A percentile compares a stretch with the other conserved stretches of the same genome.
Evolutionary conservation across 2,329 filamentous ascomycete genomes (phyloP).

Genomic region (Teratosphaeria zuluensis): DNA sequence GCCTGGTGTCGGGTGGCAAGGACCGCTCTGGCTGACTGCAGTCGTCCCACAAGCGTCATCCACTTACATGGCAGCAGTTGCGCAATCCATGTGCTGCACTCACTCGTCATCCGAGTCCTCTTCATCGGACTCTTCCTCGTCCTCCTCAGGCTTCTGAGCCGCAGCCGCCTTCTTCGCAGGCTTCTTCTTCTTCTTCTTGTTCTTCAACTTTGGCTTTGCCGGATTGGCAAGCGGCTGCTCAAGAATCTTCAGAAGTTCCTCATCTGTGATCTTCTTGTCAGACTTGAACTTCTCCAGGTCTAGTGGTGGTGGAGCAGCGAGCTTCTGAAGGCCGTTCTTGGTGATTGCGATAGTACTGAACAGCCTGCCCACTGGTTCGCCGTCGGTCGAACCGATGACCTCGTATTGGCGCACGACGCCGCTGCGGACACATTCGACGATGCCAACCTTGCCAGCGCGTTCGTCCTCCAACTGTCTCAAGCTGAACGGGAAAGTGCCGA

Average conservation of each 20-base stretch:
- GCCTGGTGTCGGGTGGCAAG: neutral
- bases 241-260: slow-evolving; percentile 89
- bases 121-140: slow-evolving; percentile 21
- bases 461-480: slow-evolving; percentile 94
- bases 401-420: slow-evolving; percentile 94
- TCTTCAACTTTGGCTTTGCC: slow-evolving; percentile 64
- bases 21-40: neutral
- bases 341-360: slow-evolving; percentile 92
- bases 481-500: slow-evolving; percentile 95
- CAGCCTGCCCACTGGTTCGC: slow-evolving; percentile 70
- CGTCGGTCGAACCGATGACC: slow-evolving; percentile 88
- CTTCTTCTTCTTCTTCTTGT: slow-evolving; percentile 84
- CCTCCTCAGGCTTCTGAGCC: slow-evolving; percentile 34
- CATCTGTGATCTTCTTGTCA: slow-evolving; percentile 95
- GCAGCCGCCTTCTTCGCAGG: slow-evolving; percentile 41
- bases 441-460: slow-evolving; percentile 86
- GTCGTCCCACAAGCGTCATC: neutral
- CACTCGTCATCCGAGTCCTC: slow-evolving; percentile 18
- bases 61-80: neutral
- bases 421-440: slow-evolving; percentile 89
- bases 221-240: slow-evolving; percentile 67
- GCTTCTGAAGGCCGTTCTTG: slow-evolving; percentile 88
- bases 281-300: slow-evolving; percentile 79
- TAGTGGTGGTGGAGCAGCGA: slow-evolving; percentile 64
- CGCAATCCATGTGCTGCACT: neutral